Evolutionary conservation across 148 eudicot species (phyloP).

Genomic region (Nepenthes mirabilis): DNA sequence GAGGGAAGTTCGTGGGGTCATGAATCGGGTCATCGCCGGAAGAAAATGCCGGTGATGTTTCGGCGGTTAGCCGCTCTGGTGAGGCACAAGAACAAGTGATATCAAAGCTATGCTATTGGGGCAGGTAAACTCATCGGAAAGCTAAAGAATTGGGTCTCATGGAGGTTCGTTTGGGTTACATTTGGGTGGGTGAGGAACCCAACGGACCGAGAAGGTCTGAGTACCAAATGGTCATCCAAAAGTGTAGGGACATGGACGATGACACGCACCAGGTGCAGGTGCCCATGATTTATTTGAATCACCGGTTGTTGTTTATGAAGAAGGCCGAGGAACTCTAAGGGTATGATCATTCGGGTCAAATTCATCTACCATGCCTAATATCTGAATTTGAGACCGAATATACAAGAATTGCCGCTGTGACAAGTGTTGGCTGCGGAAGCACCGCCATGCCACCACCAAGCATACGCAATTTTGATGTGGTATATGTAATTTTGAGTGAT

Average conservation of each 20-base stretch:
- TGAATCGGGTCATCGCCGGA: slow-evolving; percentile 24
- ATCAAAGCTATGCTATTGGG: slow-evolving; percentile 26
- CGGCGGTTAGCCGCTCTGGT: slow-evolving; percentile 3
- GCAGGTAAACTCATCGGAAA: slow-evolving; percentile 17
- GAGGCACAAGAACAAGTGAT: slow-evolving; percentile 10
- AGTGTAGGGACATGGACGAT: slow-evolving; percentile 47
- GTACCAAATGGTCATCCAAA: slow-evolving; percentile 60
- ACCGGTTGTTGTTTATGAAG: slow-evolving; percentile 27
- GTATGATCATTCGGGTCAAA: slow-evolving; percentile 64
- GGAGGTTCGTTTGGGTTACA: slow-evolving; percentile 10
- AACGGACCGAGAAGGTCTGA: slow-evolving; percentile 1
- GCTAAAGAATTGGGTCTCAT: slow-evolving; percentile 22
- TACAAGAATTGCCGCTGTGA: slow-evolving; percentile 35
- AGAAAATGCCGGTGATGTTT: slow-evolving; percentile 9
- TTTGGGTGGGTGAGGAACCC: slow-evolving; percentile 24
- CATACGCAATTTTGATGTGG: too few relatives aligned
- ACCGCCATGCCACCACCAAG: too few relatives aligned
- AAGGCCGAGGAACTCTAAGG: slow-evolving; percentile 64
- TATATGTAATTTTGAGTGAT: too few relatives aligned
- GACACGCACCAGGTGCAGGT: slow-evolving; percentile 41
- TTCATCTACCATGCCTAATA: slow-evolving; percentile 60
- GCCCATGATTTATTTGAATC: slow-evolving; percentile 70
- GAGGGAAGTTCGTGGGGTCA: slow-evolving; percentile 26
- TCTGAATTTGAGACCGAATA: slow-evolving; percentile 51
- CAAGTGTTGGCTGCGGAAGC: too few relatives aligned